phyloP scores from a whole-genome alignment of 2,329 filamentous ascomycete genomes.

The Penicillium rolfsii region DNA sequence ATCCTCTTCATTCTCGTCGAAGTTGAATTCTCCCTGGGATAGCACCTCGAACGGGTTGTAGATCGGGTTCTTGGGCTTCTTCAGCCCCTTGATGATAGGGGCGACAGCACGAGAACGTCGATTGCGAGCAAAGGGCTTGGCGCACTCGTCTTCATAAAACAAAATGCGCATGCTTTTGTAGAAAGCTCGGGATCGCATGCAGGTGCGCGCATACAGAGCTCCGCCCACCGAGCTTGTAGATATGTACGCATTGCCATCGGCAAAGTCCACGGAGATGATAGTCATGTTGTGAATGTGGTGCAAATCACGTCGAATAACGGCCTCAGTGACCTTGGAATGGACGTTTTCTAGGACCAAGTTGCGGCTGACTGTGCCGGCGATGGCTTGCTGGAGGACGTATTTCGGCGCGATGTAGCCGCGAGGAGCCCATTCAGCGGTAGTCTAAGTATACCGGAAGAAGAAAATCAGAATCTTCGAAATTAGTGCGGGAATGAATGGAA shows the following conservation, averaged over 20 bases:
- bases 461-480: background rate
- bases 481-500: background rate
- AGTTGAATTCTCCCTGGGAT: background rate
- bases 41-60: conserved; percentile 33
- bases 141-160: conserved; percentile 74
- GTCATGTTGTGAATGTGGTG: conserved; percentile 81
- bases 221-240: conserved; percentile 77
- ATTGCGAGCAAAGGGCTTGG: conserved; percentile 54
- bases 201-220: conserved; percentile 74
- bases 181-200: conserved; percentile 69
- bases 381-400: background rate
- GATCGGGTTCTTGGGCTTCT: conserved; percentile 34
- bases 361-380: conserved; percentile 58
- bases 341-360: conserved; percentile 71
- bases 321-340: conserved; percentile 62
- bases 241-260: conserved; percentile 64
- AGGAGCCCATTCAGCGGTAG: background rate
- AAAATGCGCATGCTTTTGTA: conserved; percentile 74
- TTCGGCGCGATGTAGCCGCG: background rate
- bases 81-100: conserved; percentile 3
- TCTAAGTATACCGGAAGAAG: background rate
- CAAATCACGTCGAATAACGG: conserved; percentile 69
- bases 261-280: conserved; percentile 67
- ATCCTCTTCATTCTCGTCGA: background rate
- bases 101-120: conserved; percentile 16